Evolutionary conservation across 2,329 filamentous ascomycete species (phyloP), one percentile per base, ranked within the genome.

Genomic region (Diaporthe helianthi): DNA sequence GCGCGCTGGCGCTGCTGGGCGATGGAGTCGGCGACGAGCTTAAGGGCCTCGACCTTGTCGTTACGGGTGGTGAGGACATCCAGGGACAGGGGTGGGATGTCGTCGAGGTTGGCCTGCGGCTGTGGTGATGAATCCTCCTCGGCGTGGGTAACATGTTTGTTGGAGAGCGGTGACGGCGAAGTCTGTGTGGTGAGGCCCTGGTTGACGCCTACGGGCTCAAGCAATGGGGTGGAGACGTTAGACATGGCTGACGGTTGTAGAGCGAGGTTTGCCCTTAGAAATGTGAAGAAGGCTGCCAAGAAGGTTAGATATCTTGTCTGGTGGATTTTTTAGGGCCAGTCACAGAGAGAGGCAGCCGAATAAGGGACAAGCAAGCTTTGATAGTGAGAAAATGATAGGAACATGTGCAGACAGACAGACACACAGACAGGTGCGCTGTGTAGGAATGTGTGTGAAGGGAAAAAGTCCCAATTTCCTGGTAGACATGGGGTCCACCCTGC

Each of bases 1-100:
- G 92, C 89, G 10, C 86, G 81, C 77, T 93, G 90, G 71, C 91
- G 89, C 83, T 96, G 93, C 80, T 97, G 91, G 44, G 93, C 92
- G 61, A 97, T 87, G 69, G 90, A 93, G 79, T 95, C 93, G 71
- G 93, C 91, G 47, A 97, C 85, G 24, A 97, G 87, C 72, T 87
- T 87, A 64, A 97, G 83, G 22, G 90, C 90, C 68, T 89, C 85
- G 72, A 89, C 81, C 76, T 90, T 89, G 77, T 94, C 91, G 64
- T 83, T 77, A 61, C 87, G 81, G 61, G 76, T 76, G 54, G 83
- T 83, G 52, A 90, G 80, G 26, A 86, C 78, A 73, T 88, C 87
- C 64, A 92, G 88, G 63, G 85, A 86, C 52, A 94, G 86, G 10
- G 89, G 85, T 7, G 90, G 89, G 68, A 92, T 83, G 74, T 85